Conservation (phyloP, 371 early-diverging fungal genomes). For the Rhizomucor miehei region DNA sequence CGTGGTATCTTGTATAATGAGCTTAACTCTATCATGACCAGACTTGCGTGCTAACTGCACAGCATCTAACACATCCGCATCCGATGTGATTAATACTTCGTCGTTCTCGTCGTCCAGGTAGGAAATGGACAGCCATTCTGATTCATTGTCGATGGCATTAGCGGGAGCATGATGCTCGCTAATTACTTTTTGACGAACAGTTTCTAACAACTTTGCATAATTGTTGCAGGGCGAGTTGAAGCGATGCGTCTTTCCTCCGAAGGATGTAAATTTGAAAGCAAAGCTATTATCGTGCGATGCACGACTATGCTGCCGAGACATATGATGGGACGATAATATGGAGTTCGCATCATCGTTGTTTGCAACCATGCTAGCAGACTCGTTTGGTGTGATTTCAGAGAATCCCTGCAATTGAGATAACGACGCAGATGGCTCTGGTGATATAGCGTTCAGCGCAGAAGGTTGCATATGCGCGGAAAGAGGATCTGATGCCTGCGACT, state of each 20-base stretch:
- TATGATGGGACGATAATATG: conserved; percentile 12
- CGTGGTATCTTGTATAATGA: conserved; percentile 54
- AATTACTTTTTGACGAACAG: conserved; percentile 37
- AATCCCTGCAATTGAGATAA: conserved; percentile 38
- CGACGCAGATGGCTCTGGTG: conserved; percentile 41
- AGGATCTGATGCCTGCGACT: conserved; percentile 38
- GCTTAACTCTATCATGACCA: conserved; percentile 69
- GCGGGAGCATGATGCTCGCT: conserved; percentile 16
- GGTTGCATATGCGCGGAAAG: conserved; percentile 18
- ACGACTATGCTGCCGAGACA: conserved; percentile 7
- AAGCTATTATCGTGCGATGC: conserved; percentile 32
- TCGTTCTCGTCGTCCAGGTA: conserved; percentile 91
- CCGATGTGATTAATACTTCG: conserved; percentile 69
- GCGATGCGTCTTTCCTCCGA: conserved; percentile 69
- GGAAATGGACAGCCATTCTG: conserved; percentile 58
- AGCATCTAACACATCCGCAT: conserved; percentile 79
- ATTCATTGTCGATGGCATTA: conserved; percentile 4
- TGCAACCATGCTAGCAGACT: conserved; percentile 44
- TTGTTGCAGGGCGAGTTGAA: conserved; percentile 56
- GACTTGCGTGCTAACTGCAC: conserved; percentile 69
- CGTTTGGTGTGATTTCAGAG: conserved; percentile 44
- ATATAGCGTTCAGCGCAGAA: conserved; percentile 18
- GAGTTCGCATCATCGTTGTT: conserved; percentile 29
- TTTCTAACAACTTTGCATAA: conserved; percentile 45
- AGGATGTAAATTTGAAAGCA: conserved; percentile 77